phyloP scores from a whole-genome alignment of 169 alveolate genomes.

The Plasmodium blacklocki region DNA sequence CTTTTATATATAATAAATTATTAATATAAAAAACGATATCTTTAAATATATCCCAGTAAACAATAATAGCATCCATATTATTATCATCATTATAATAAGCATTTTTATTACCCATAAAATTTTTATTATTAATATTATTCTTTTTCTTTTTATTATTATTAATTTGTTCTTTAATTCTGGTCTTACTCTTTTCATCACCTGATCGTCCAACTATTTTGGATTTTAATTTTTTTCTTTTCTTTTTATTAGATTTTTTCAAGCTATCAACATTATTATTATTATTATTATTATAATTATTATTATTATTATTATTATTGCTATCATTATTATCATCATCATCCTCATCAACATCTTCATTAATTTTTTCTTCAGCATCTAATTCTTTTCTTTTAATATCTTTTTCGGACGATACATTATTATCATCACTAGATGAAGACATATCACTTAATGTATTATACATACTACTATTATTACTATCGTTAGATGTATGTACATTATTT shows the following conservation, averaged over 20 bases:
- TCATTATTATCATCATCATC: neutral
- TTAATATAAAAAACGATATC: conserved; percentile 72
- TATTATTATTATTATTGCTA: neutral
- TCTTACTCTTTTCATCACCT: neutral
- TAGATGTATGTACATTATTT: neutral
- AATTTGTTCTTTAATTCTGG: neutral
- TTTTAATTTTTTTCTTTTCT: neutral
- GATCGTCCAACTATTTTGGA: neutral
- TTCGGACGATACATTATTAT: conserved; percentile 69
- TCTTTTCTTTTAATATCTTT: conserved; percentile 63
- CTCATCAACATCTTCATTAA: conserved; percentile 28
- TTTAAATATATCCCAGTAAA: conserved; percentile 70
- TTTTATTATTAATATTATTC: neutral
- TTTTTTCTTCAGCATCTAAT: conserved; percentile 66
- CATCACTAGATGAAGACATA: conserved; percentile 30
- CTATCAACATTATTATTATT: neutral
- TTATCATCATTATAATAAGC: neutral
- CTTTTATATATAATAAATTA: conserved; percentile 61
- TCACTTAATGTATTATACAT: conserved; percentile 5
- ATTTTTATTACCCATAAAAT: neutral
- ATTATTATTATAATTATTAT: neutral
- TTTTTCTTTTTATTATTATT: conserved; percentile 2
- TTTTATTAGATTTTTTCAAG: neutral
- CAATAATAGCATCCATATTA: conserved; percentile 5
- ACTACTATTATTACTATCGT: conserved; percentile 1